A percentile compares a stretch with the other conserved stretches of the same genome.
phyloP scores from a whole-genome alignment of 2,329 filamentous ascomycete genomes.

The Sarocladium kiliense region DNA sequence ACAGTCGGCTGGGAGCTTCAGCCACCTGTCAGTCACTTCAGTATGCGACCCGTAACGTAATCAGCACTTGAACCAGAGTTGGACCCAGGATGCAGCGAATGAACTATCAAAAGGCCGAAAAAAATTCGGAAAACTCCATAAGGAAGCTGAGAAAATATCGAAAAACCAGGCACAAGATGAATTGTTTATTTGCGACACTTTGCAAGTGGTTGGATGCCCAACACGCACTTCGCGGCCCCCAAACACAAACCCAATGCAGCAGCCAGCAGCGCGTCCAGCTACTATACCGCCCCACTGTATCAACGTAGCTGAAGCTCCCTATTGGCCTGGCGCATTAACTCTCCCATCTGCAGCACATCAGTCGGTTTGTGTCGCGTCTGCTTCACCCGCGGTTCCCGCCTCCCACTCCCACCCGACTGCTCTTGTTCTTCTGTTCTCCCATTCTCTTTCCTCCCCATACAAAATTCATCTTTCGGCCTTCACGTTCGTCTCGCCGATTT shows the following conservation, averaged over 20 bases:
- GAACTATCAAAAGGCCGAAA: background rate
- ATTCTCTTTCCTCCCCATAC: background rate
- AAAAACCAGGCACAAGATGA: background rate
- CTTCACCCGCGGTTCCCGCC: background rate
- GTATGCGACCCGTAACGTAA: background rate
- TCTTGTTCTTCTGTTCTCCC: background rate
- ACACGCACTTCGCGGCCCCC: background rate
- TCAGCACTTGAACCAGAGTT: background rate
- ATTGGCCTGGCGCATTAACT: slow-evolving; percentile 1
- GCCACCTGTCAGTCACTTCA: background rate
- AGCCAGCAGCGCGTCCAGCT: background rate
- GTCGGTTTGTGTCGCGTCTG: background rate
- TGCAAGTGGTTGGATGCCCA: background rate
- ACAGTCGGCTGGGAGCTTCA: slow-evolving; percentile 1
- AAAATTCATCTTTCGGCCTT: background rate
- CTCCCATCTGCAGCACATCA: background rate
- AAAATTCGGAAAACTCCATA: background rate
- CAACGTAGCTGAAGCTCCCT: background rate
- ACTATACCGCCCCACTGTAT: background rate
- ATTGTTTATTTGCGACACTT: background rate
- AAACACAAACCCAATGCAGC: background rate
- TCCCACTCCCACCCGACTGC: background rate
- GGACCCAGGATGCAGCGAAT: too few species aligned
- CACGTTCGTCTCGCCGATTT: background rate
- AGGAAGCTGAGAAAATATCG: background rate